A percentile compares a stretch with the other conserved stretches of the same genome.
Evolutionary conservation across 257 asterid species (phyloP).

Genomic region (Solanum sejunctum): DNA sequence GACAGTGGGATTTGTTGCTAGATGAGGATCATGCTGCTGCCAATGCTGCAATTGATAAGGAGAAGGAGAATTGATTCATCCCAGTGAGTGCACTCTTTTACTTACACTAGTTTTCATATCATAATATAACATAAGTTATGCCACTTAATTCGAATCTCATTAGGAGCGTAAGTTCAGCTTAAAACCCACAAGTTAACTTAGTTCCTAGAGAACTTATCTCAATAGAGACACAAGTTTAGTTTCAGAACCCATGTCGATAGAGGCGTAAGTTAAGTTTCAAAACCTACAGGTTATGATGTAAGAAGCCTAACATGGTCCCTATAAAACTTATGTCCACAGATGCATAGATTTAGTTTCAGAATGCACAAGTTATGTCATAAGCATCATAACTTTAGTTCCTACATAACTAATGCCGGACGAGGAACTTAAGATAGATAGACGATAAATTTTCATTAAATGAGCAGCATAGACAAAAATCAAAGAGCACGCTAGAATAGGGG

Average conservation of each 20-base stretch:
- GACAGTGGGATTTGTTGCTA: constrained; percentile 72
- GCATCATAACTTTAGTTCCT: neutral
- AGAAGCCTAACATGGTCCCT: neutral
- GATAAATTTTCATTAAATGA: neutral
- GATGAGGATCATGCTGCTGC: constrained; percentile 80
- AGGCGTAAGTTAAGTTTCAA: no score
- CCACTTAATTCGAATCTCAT: neutral
- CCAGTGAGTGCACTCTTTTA: neutral
- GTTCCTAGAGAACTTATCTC: no score
- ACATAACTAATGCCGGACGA: neutral
- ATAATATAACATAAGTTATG: neutral
- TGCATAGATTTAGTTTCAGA: no score
- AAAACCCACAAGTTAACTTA: no score
- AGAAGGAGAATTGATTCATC: constrained; percentile 2
- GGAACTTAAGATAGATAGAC: no score
- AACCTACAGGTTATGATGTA: neutral
- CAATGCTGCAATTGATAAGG: constrained; percentile 41
- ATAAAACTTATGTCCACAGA: neutral
- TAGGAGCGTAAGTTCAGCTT: neutral
- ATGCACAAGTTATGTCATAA: neutral
- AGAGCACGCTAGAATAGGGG: neutral
- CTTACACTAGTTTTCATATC: neutral
- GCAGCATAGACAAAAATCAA: neutral
- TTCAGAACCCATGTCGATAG: no score
- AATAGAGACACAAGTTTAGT: no score